These are phyloP conservation scores for Solanum verrucosum DNA, from an alignment of 257 asterid species.

Conservation along the genomic window DNA sequence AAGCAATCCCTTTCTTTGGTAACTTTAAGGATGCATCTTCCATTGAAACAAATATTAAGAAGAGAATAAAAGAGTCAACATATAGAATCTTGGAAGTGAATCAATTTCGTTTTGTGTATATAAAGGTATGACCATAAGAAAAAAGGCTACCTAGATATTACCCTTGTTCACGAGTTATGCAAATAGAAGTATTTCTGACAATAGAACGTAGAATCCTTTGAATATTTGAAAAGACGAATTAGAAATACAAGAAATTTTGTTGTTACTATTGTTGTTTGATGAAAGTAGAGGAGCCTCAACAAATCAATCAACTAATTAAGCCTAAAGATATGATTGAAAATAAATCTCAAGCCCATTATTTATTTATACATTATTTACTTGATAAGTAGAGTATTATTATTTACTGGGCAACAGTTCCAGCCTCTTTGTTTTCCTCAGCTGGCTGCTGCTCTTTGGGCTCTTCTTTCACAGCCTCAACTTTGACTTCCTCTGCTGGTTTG, in stretches of 20 bases:
- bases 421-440: background rate
- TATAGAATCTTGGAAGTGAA: background rate
- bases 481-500: background rate
- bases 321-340: background rate
- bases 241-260: background rate
- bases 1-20: slow-evolving; percentile 55
- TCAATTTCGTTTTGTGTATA: background rate
- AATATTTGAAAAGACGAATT: background rate
- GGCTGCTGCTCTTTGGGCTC: background rate
- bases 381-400: background rate
- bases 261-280: background rate
- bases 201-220: background rate
- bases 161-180: background rate
- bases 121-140: background rate
- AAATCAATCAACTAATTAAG: background rate
- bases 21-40: background rate
- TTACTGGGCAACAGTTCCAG: background rate
- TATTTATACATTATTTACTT: background rate
- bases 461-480: slow-evolving; percentile 2
- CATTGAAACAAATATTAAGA: background rate
- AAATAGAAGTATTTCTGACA: background rate
- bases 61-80: background rate
- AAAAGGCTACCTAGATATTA: background rate
- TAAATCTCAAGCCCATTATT: background rate
- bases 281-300: background rate